Percentiles rank a stretch among this genome's conserved stretches.
Evolutionary conservation across 202 grass and related monocot genomes (phyloP).

Genomic region (Brachypodium distachyon): DNA sequence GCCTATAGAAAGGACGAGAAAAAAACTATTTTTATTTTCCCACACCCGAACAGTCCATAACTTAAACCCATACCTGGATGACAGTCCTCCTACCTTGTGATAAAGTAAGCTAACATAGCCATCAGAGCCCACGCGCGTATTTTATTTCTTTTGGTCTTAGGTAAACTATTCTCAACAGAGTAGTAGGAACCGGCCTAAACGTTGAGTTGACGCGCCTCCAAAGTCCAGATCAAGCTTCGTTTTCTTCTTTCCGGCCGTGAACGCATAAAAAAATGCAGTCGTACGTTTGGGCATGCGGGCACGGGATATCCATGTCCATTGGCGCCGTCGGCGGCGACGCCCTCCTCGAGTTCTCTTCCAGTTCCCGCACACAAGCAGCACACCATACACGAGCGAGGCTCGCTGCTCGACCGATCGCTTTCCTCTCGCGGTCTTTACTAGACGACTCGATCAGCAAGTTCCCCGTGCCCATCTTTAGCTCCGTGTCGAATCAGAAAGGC

Average conservation of each 20-base stretch:
- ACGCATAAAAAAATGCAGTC: not conserved
- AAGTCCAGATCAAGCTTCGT: conserved; percentile 13
- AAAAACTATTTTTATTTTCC: not conserved
- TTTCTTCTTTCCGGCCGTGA: not conserved
- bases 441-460: not conserved
- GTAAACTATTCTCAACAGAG: not conserved
- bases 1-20: no score
- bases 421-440: not conserved
- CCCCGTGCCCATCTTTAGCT: not conserved
- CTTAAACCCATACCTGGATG: not conserved
- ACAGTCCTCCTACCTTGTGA: not conserved
- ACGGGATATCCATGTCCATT: not conserved
- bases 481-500: conserved; percentile 27
- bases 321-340: conserved; percentile 13
- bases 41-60: not conserved
- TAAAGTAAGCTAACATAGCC: not conserved
- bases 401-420: not conserved
- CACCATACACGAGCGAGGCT: conserved; percentile 27
- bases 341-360: not conserved
- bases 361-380: not conserved
- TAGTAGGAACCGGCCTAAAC: conserved; percentile 26
- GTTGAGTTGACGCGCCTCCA: conserved; percentile 19
- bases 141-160: not conserved
- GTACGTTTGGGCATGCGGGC: not conserved
- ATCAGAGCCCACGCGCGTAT: not conserved